Evolutionary conservation across 192 early-diverging fungal species (phyloP).

Genomic region (Gigaspora rosea): DNA sequence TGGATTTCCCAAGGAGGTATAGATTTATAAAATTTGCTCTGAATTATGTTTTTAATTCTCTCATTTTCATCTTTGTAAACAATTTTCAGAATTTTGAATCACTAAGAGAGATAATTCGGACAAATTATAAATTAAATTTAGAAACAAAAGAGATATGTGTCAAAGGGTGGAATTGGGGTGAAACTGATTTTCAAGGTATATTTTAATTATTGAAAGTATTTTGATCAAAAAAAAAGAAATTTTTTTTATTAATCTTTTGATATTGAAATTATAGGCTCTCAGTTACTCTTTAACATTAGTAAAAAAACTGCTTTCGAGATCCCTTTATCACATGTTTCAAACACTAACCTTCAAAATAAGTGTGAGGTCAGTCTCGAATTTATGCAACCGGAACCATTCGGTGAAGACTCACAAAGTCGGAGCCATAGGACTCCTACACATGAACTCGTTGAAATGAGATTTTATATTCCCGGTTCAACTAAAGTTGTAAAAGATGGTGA

Average conservation of each 20-base stretch:
- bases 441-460: slow-evolving; percentile 86
- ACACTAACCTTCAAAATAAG: slow-evolving; percentile 80
- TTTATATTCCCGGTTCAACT: slow-evolving; percentile 86
- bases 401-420: slow-evolving; percentile 43
- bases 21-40: neutral
- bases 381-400: slow-evolving; percentile 60
- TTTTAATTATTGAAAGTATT: neutral
- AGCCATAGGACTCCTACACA: slow-evolving; percentile 64
- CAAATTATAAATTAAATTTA: slow-evolving; percentile 71
- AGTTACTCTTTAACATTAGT: slow-evolving; percentile 79
- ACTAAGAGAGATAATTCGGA: slow-evolving; percentile 69
- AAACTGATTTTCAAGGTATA: slow-evolving; percentile 76
- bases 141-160: slow-evolving; percentile 85
- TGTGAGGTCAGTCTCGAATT: slow-evolving; percentile 95
- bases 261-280: slow-evolving; percentile 40
- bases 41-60: neutral
- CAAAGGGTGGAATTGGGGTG: slow-evolving; percentile 98
- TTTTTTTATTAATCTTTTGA: slow-evolving; percentile 1
- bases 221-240: neutral
- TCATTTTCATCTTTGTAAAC: neutral
- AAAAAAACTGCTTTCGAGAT: slow-evolving; percentile 90
- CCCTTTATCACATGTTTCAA: slow-evolving; percentile 84
- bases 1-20: slow-evolving; percentile 79
- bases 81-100: slow-evolving; percentile 74
- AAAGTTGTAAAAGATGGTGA: slow-evolving; percentile 55